phyloP scores from a whole-genome alignment of 257 asterid species.

The Asclepias syriaca region DNA sequence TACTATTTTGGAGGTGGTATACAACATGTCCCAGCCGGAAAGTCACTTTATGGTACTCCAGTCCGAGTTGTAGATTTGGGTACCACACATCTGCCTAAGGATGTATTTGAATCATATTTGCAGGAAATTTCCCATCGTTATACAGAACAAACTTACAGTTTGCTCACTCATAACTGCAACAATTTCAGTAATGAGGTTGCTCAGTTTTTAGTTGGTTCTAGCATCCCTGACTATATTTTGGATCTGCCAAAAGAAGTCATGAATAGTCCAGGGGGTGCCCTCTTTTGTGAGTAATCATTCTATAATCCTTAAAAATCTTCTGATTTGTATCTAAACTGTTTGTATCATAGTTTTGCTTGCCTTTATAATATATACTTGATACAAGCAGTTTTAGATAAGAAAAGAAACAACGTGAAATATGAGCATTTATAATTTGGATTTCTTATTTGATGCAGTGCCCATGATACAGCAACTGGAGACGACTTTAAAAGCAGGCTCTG shows the following conservation, averaged over 20 bases:
- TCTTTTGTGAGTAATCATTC: conserved; percentile 47
- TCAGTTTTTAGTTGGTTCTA: conserved; percentile 70
- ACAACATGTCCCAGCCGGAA: conserved; percentile 62
- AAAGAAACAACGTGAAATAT: background rate
- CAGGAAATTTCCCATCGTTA: conserved; percentile 79
- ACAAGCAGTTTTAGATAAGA: too few species aligned
- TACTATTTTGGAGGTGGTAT: conserved; percentile 92
- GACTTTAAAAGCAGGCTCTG: conserved; percentile 73
- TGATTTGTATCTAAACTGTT: background rate
- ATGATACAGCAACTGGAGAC: conserved; percentile 82
- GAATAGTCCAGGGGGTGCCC: conserved; percentile 92
- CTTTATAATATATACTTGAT: background rate
- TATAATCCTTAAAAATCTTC: background rate
- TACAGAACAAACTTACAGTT: conserved; percentile 79
- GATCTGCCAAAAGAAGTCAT: conserved; percentile 83
- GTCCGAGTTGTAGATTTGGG: conserved; percentile 79
- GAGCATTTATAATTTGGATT: background rate
- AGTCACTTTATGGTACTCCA: conserved; percentile 85
- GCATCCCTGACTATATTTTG: conserved; percentile 75
- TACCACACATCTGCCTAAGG: conserved; percentile 77
- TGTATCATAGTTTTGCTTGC: too few species aligned
- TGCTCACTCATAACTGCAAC: conserved; percentile 84
- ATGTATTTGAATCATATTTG: conserved; percentile 74
- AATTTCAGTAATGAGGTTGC: conserved; percentile 91
- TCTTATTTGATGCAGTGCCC: conserved; percentile 56